Percentiles rank a stretch among this genome's conserved stretches.
These are phyloP conservation scores for Penicillium sp. DNA, from an alignment of 2,329 filamentous ascomycete species.

Conservation along the genomic window DNA sequence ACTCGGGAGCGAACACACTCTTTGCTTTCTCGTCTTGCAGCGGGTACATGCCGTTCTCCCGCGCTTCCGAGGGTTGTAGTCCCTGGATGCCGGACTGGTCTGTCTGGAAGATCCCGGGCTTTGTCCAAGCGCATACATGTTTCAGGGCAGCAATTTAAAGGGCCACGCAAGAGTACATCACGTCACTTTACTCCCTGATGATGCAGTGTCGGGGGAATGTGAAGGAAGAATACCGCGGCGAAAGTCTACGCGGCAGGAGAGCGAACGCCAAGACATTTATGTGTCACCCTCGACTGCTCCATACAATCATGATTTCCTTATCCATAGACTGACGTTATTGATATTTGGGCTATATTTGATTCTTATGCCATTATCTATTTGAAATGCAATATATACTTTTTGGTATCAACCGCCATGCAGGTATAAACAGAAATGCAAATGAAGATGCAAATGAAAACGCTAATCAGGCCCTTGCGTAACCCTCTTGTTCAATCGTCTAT, in stretches of 20 bases:
- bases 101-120: conserved; percentile 21
- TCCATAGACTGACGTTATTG: background rate
- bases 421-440: background rate
- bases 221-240: background rate
- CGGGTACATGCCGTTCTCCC: conserved; percentile 47
- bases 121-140: conserved; percentile 18
- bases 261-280: conserved; percentile 7
- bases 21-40: conserved; percentile 49
- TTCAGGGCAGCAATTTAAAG: background rate
- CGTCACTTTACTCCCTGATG: background rate
- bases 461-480: background rate
- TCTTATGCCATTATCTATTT: background rate
- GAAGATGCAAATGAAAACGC: background rate
- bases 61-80: conserved; percentile 46
- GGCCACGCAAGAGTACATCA: background rate
- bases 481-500: background rate
- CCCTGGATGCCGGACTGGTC: conserved; percentile 26
- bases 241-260: background rate
- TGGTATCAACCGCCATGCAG: conserved; percentile 12
- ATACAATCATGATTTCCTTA: background rate
- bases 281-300: background rate
- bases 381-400: background rate
- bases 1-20: conserved; percentile 26
- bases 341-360: background rate
- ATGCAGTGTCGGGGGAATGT: background rate